Base-by-base conservation (phyloP, 768 basidiomycete species). In the Gymnopilus dilepis region DNA sequence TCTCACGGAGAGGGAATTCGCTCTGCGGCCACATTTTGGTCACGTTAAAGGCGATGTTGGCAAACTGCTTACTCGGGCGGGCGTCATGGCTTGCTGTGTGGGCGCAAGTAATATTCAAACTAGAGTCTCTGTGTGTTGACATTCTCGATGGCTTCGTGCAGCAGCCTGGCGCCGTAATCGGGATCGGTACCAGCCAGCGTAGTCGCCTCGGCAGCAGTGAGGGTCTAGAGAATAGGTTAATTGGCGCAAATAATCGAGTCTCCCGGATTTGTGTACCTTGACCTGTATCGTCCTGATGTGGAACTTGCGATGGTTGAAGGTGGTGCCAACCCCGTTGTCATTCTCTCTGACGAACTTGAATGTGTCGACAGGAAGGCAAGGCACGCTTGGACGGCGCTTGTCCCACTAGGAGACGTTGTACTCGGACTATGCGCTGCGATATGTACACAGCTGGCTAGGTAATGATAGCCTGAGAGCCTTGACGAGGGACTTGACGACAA, bases 21-120 rank as follows among this genome's bases (percentile, higher is more conserved):
- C 77, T 76, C 73, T 99, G 96, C 6, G 97, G 87, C 89, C 95
- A 95, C 68, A 97, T 79, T 75, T 96, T 96, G 64, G 95, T 97
- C 50, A 95, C 80, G 74, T 96, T 94, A 64, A 95, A 86, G 58
- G 96, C 82, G 76, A 94, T 97, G 86, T 93, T 91, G 48, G 89
- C 87, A 85, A 91, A 94, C 38, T 84, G 95, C 96, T 80, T 99
- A 90, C 72, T 92, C 84, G 1, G 90, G n/a, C n/a, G n/a, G n/a
- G 81, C 0, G 94, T 95, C 94, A 97, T 97, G 13, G 89, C 93
- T 90, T 98, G 96, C 80, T 91, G 68, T 59, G n/a, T 60, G n/a
- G 61, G 55, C 41, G 8, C 41, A 19, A 55, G 47, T 26, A n/a
- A 22, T 58, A 12, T 19, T 17, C 19, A 56, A 40, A 33, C 24